Percentiles rank a stretch among this genome's conserved stretches.
Evolutionary conservation across 2,329 filamentous ascomycete genomes (phyloP).

Genomic region (Arthrobotrys entomopaga): DNA sequence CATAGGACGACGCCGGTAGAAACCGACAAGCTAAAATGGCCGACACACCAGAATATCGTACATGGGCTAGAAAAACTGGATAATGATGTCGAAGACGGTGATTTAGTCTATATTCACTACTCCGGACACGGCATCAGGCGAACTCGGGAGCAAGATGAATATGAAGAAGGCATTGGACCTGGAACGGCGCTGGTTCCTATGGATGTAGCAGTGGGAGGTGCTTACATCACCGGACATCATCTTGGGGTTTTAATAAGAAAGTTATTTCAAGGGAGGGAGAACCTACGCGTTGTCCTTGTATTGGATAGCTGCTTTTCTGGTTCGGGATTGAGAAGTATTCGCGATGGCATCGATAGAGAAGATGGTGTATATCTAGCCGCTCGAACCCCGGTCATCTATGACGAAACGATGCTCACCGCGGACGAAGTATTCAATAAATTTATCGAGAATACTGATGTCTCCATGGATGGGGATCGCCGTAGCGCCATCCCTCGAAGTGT

Average conservation of each 20-base stretch:
- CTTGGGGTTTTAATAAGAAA: constrained; percentile 5
- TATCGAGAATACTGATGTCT: no score
- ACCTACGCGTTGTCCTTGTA: constrained; percentile 12
- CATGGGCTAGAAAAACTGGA: constrained; percentile 23
- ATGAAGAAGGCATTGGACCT: background rate
- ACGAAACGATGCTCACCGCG: no score
- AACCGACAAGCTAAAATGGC: background rate
- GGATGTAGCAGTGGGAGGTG: constrained; percentile 20
- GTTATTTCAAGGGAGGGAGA: constrained; percentile 15
- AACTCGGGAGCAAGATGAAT: background rate
- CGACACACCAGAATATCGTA: constrained; percentile 6
- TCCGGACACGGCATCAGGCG: constrained; percentile 32
- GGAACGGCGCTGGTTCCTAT: constrained; percentile 23
- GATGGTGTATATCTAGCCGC: no score
- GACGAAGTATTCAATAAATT: no score
- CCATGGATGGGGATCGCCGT: no score
- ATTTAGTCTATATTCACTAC: constrained; percentile 40
- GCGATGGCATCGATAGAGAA: no score
- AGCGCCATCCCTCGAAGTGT: background rate
- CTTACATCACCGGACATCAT: constrained; percentile 30
- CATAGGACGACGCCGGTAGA: background rate
- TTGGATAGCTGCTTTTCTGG: constrained; percentile 36
- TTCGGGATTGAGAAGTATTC: background rate
- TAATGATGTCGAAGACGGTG: background rate
- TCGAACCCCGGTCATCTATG: no score